Conservation (phyloP, 2,329 filamentous ascomycete genomes). For the Epichloe festucae region DNA sequence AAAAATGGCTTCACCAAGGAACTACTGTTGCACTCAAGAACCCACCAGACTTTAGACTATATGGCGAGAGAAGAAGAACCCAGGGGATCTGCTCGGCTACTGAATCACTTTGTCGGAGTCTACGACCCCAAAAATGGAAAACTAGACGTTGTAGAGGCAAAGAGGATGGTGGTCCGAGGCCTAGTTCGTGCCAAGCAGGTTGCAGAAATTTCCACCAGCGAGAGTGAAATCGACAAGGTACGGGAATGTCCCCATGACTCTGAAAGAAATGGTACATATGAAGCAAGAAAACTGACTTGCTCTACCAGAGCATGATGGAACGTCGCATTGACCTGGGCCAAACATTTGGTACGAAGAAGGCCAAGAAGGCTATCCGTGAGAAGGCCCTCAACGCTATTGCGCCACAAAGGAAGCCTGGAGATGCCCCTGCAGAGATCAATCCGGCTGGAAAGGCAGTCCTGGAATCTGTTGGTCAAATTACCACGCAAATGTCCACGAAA, state of each 20-base stretch:
- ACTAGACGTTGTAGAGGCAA: slow-evolving; percentile 48
- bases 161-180: slow-evolving; percentile 49
- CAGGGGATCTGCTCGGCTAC: slow-evolving; percentile 19
- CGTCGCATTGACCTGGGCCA: slow-evolving; percentile 58
- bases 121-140: slow-evolving; percentile 48
- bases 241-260: background rate
- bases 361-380: slow-evolving; percentile 61
- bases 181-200: slow-evolving; percentile 43
- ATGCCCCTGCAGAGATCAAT: slow-evolving; percentile 36
- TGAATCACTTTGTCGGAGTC: slow-evolving; percentile 53
- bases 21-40: slow-evolving; percentile 43
- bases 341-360: slow-evolving; percentile 76
- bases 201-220: slow-evolving; percentile 31
- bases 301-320: slow-evolving; percentile 40
- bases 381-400: slow-evolving; percentile 59
- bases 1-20: slow-evolving; percentile 31
- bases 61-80: slow-evolving; percentile 37
- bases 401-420: slow-evolving; percentile 22
- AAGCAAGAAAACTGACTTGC: slow-evolving; percentile 11
- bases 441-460: slow-evolving; percentile 47
- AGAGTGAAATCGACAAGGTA: slow-evolving; percentile 18
- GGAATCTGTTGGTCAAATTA: slow-evolving; percentile 46
- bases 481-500: slow-evolving; percentile 52
- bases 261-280: background rate
- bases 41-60: slow-evolving; percentile 46